Evolutionary conservation across 1,139 yeast genomes (phyloP).

Genomic region (Yamadazyma triangularis): DNA sequence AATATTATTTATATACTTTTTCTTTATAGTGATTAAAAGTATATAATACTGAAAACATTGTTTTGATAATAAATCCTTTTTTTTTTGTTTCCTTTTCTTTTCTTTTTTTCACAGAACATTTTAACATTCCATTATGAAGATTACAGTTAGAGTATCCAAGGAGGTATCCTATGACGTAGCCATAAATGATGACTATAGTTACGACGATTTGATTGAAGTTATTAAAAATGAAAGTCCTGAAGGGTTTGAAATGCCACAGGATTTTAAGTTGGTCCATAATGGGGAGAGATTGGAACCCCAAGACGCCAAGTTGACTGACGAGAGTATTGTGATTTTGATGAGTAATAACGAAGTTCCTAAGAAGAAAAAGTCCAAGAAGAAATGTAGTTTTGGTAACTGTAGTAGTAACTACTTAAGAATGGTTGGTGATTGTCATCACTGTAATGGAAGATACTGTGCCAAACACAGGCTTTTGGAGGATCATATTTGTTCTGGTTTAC

Average conservation of each 20-base stretch:
- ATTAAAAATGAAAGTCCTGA: constrained; percentile 41
- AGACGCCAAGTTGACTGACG: not conserved
- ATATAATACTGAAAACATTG: too few species aligned
- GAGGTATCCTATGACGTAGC: constrained; percentile 39
- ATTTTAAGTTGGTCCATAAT: constrained; percentile 47
- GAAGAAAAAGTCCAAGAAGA: constrained; percentile 44
- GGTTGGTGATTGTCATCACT: constrained; percentile 84
- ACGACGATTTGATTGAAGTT: constrained; percentile 43
- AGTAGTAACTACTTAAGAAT: constrained; percentile 68
- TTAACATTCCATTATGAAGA: too few species aligned
- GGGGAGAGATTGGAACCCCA: constrained; percentile 45
- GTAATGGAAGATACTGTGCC: constrained; percentile 84
- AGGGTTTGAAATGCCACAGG: constrained; percentile 27
- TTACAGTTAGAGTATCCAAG: constrained; percentile 41
- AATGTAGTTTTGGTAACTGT: constrained; percentile 63
- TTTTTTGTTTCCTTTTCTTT: too few species aligned
- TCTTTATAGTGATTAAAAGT: too few species aligned
- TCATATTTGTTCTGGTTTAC: constrained; percentile 76
- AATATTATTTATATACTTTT: too few species aligned
- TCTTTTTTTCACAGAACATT: too few species aligned
- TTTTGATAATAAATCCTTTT: too few species aligned
- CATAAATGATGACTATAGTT: constrained; percentile 48
- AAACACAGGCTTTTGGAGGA: constrained; percentile 84
- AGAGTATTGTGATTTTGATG: constrained; percentile 34
- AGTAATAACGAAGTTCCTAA: constrained; percentile 26